These are phyloP conservation scores for Russula emetica DNA, from an alignment of 768 basidiomycete genomes.

Conservation along the genomic window DNA sequence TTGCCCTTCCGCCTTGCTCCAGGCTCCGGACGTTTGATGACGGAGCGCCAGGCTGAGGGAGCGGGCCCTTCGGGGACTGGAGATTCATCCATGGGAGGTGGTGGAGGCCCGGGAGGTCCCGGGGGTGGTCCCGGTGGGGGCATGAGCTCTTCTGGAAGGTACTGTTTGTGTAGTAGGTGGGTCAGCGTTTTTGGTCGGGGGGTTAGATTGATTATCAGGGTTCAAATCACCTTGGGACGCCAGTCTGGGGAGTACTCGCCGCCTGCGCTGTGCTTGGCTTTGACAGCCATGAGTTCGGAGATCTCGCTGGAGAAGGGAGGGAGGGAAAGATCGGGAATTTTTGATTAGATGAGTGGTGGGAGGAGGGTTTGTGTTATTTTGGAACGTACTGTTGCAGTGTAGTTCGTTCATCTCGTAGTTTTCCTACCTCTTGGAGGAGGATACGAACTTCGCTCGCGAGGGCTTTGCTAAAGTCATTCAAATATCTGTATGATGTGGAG, in stretches of 20 bases:
- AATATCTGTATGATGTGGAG: conserved; percentile 38
- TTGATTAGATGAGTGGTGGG: background rate
- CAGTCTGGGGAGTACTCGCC: conserved; percentile 77
- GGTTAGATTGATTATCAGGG: too few relatives aligned
- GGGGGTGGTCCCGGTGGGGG: conserved; percentile 25
- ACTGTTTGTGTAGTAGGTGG: too few relatives aligned
- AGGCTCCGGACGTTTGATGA: conserved; percentile 52
- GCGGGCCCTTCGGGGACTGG: conserved; percentile 45
- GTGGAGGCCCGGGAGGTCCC: conserved; percentile 20
- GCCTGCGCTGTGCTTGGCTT: conserved; percentile 75
- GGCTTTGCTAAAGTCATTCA: conserved; percentile 61
- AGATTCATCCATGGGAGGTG: conserved; percentile 44
- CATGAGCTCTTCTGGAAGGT: conserved; percentile 37
- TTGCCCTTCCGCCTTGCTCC: conserved; percentile 36
- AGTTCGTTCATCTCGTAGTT: conserved; percentile 55
- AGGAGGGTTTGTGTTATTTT: background rate
- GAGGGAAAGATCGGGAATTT: background rate
- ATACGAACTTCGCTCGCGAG: conserved; percentile 59
- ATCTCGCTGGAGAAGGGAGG: conserved; percentile 55
- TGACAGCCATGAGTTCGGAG: conserved; percentile 75
- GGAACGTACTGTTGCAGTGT: conserved; percentile 52
- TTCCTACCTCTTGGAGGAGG: conserved; percentile 55
- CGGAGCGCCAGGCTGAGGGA: conserved; percentile 69
- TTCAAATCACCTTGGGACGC: conserved; percentile 57
- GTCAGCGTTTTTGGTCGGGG: too few relatives aligned